Conservation (phyloP, 495 filamentous ascomycete genomes). For the Lichina pygmaea region DNA sequence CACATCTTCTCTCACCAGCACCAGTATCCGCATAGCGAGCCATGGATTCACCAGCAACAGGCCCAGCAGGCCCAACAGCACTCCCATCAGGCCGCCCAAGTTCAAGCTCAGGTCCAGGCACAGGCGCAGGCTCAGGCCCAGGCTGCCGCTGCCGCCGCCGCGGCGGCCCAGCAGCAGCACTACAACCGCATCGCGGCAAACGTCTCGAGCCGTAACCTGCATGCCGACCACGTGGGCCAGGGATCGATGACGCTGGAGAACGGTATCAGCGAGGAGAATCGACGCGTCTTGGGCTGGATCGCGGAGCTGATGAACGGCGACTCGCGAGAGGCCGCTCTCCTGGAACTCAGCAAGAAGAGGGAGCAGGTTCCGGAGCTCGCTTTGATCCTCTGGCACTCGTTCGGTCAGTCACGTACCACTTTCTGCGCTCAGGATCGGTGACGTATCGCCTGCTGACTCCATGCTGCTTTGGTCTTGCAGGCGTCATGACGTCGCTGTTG, state of each 20-base stretch:
- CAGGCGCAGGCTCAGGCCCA: conserved; percentile 33
- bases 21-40: conserved; percentile 3
- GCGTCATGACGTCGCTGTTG: conserved; percentile 91
- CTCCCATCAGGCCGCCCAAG: conserved; percentile 19
- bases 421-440: neutral
- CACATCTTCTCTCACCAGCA: conserved; percentile 5
- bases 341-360: conserved; percentile 95
- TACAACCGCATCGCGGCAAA: conserved; percentile 48
- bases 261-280: conserved; percentile 65
- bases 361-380: conserved; percentile 95
- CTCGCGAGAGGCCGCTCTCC: conserved; percentile 66
- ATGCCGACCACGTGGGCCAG: conserved; percentile 24
- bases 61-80: conserved; percentile 9
- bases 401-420: conserved; percentile 32
- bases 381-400: conserved; percentile 94
- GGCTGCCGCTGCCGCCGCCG: conserved; percentile 34
- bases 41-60: conserved; percentile 8
- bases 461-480: conserved; percentile 16
- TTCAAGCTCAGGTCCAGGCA: conserved; percentile 32
- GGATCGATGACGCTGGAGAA: conserved; percentile 23
- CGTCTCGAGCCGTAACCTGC: conserved; percentile 15
- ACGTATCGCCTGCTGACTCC: neutral
- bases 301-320: conserved; percentile 72
- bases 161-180: conserved; percentile 48
- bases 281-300: conserved; percentile 76